A percentile compares a stretch with the other conserved stretches of the same genome.
Conservation (phyloP, 306 rosid species). For the Rubus parviflorus region DNA sequence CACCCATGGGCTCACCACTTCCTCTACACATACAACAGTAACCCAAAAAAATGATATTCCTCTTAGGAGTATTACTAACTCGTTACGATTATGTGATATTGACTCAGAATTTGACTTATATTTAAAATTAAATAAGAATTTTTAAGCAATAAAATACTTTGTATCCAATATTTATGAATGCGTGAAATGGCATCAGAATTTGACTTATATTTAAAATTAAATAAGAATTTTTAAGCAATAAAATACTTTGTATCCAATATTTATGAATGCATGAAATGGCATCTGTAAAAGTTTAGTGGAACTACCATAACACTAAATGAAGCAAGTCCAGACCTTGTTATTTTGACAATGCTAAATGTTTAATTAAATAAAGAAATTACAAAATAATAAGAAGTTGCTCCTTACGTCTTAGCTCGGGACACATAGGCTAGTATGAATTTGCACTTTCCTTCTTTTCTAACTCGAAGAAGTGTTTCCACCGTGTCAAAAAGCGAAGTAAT, state of each 20-base stretch:
- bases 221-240: not conserved
- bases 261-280: slow-evolving; percentile 3
- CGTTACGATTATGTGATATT: not conserved
- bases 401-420: slow-evolving; percentile 78
- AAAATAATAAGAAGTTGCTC: slow-evolving; percentile 12
- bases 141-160: not conserved
- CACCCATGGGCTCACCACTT: not conserved
- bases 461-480: slow-evolving; percentile 64
- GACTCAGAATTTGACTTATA: not conserved
- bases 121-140: not conserved
- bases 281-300: slow-evolving; percentile 10
- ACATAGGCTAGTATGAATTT: slow-evolving; percentile 90
- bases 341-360: not conserved
- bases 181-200: slow-evolving; percentile 1
- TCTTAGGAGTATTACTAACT: not conserved
- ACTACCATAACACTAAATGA: slow-evolving; percentile 8
- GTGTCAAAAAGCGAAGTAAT: slow-evolving; percentile 68
- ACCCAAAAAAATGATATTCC: not conserved
- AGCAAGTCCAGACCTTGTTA: slow-evolving; percentile 14
- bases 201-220: not conserved
- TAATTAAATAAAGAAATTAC: slow-evolving; percentile 1
- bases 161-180: not conserved
- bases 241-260: not conserved
- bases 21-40: not conserved
- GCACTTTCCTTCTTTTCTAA: slow-evolving; percentile 54